Base-by-base conservation (phyloP, 352 stramenopile genomes). In the Pythium pectinolyticum region DNA sequence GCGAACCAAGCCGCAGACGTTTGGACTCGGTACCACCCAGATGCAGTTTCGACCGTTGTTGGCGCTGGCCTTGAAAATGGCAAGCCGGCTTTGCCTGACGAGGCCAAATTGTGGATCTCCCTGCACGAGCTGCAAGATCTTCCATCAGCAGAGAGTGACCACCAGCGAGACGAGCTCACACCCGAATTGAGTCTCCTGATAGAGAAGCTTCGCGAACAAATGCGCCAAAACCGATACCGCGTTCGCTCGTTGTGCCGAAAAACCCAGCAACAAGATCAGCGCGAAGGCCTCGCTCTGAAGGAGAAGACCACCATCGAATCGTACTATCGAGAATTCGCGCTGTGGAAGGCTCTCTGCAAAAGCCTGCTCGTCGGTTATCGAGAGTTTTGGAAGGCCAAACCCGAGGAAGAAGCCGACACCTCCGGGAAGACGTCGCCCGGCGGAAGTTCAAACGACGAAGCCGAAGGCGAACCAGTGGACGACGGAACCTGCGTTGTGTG, bases 401-500 rank as follows among this genome's bases (percentile, higher is more conserved):
- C 41, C 15, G 35, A 60, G 15, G 59, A 63, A 53, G 63, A 57
- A 27, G 61, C 48, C 17, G 57, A 20, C 15, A 15, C 17, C 22
- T 45, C 72, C 15, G 68, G 75, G 12, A 79, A 82, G 57, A 20
- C 22, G 5, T 51, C 59, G 22, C n/a, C n/a, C n/a, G 65, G 63
- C 8, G 52, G 56, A 17, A 34, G 37, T 31, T 14, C 27, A 24
- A 56, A 56, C n/a, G 37, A 48, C 6, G 54, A 62, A 15, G 60
- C 57, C 8, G 55, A 65, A 12, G 53, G 66, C 35, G 80, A 93
- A 45, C 57, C 78, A 8, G 73, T 94, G 19, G 87, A 96, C 65
- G 87, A 96, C 43, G 87, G 86, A 0, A 95, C 84, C 8, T 97
- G 89, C 53, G 86, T 96, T 22, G 80, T 97, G 24, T 97, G 89